Evolutionary conservation across 805 yeast genomes (phyloP), one percentile per base, ranked within the genome.

Genomic region (Nakazawaea wickerhamii): DNA sequence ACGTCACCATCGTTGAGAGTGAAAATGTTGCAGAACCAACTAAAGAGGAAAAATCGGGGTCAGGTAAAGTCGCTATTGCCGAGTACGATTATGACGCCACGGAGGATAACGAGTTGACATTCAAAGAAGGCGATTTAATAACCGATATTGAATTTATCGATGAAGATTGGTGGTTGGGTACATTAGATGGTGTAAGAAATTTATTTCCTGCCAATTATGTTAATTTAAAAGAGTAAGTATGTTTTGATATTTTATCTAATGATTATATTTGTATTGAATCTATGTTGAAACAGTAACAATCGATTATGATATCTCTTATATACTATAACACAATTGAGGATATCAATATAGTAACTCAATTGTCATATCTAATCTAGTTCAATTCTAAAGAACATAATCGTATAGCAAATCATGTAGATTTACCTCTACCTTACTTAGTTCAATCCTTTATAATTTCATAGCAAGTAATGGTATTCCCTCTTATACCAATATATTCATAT

Each of bases 161-260:
- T 54, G 96, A 87, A 36, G 96, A 87, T 59, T 93, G 99, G 99
- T 93, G 98, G 98, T 71, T 84, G 42, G 99, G 99, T 40, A 79
- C 77, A 48, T 71, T 81, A 52, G 65, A 79, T 25, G 96, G 96
- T 35, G 84, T 79, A 51, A 73, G 75, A 51, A 93, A 93, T 45
- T 69, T 91, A 43, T 90, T 91, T 79, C 99, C 99, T 41, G 79
- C 95, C 32, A 89, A 87, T 64, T 88, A 85, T 58, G 98, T 93
- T 38, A 59, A 59, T 36, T 52, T 38, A 35, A 28, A 44, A 35
- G 28, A 35, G 21, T 23, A 23, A n/a, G 14, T 28, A 6, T 7
- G 31, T 28, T 9, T 9, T 25, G 27, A 9, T 10, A 25, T 25
- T n/a, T n/a, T n/a, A n/a, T n/a, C n/a, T n/a, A n/a, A n/a, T n/a